These are phyloP conservation scores for Cladosporium sp. DNA, from an alignment of 2,329 filamentous ascomycete genomes.

Conservation along the genomic window DNA sequence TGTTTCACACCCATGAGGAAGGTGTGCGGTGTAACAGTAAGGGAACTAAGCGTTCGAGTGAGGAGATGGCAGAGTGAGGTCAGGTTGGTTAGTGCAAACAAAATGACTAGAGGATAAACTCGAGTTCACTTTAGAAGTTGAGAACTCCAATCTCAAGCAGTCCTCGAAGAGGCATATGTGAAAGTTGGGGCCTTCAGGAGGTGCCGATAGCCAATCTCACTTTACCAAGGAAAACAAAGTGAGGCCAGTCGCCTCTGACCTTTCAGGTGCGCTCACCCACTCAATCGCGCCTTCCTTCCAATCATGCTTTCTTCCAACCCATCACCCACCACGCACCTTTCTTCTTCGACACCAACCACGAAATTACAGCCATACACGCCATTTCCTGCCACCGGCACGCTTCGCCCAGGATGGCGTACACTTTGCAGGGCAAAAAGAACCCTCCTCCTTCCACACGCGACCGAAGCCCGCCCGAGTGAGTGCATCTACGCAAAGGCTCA, in stretches of 20 bases:
- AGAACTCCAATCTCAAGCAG: no score
- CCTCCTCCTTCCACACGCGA: not conserved
- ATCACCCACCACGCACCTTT: no score
- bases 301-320: no score
- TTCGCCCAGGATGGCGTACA: not conserved
- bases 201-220: not conserved
- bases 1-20: conserved; percentile 1
- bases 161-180: not conserved
- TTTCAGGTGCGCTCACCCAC: no score
- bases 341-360: no score
- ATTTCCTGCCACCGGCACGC: not conserved
- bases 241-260: not conserved
- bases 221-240: not conserved
- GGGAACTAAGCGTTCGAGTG: not conserved
- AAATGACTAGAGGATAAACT: not conserved
- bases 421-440: not conserved
- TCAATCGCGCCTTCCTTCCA: no score
- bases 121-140: no score
- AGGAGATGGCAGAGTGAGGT: conserved; percentile 1
- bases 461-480: not conserved
- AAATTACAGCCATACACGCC: no score
- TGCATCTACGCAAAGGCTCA: not conserved
- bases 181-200: not conserved
- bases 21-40: not conserved
- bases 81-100: no score